These are phyloP conservation scores for Cladosporium oxysporum DNA, from an alignment of 2,329 filamentous ascomycete genomes.

Conservation along the genomic window DNA sequence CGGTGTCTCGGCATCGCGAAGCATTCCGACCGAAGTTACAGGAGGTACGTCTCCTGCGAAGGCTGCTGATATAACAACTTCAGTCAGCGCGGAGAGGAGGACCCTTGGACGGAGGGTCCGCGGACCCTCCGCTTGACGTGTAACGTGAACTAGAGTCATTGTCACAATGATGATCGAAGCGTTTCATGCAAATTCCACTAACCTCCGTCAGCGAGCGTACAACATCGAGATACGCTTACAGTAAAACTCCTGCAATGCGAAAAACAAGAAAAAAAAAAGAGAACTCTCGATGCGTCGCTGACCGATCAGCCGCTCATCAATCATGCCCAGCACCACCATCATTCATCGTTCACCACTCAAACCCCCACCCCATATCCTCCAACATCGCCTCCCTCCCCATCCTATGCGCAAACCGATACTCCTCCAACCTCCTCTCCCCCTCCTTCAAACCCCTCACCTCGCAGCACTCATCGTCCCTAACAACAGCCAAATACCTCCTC, in stretches of 20 bases:
- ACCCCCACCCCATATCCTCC: background rate
- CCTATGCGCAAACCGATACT: background rate
- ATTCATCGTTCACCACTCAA: background rate
- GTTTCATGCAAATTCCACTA: background rate
- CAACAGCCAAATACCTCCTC: background rate
- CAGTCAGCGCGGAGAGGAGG: background rate
- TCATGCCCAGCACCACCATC: background rate
- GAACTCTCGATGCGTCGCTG: background rate
- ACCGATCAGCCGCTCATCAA: background rate
- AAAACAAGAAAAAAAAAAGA: background rate
- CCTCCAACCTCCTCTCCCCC: background rate
- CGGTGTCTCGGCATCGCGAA: background rate
- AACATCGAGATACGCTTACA: background rate
- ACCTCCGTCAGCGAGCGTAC: background rate
- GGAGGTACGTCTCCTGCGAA: background rate
- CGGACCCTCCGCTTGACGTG: background rate
- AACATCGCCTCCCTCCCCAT: constrained; percentile 3
- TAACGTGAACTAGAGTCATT: background rate
- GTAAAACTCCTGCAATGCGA: background rate
- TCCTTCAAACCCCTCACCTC: background rate
- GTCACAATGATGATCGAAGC: background rate
- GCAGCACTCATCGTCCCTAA: background rate
- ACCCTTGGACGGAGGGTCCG: background rate
- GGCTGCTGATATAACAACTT: background rate
- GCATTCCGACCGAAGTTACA: background rate